Evolutionary conservation across 2,329 filamentous ascomycete species (phyloP).

Genomic region (Fusarium napiforme): DNA sequence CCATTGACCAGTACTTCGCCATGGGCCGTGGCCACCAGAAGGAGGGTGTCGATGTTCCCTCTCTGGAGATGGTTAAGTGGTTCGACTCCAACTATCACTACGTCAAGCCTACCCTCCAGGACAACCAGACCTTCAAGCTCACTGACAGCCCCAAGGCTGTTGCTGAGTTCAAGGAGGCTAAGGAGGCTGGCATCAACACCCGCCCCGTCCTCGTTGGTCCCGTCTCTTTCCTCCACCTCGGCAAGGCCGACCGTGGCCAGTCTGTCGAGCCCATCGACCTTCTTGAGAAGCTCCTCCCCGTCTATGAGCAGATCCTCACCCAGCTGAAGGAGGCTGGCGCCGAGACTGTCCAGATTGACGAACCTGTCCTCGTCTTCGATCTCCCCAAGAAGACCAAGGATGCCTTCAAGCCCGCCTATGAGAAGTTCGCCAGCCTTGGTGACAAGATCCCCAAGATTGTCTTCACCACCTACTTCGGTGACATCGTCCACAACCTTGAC

Average conservation of each 20-base stretch:
- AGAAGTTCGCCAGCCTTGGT: conserved; percentile 83
- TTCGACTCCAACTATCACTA: conserved; percentile 99
- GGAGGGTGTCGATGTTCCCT: conserved; percentile 90
- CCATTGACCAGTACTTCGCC: conserved; percentile 97
- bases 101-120: conserved; percentile 97
- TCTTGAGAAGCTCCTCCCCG: conserved; percentile 89
- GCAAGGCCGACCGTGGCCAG: conserved; percentile 97
- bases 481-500: conserved; percentile 99
- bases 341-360: conserved; percentile 97
- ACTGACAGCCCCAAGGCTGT: conserved; percentile 90
- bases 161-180: conserved; percentile 93
- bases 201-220: conserved; percentile 95
- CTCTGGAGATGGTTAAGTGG: conserved; percentile 99
- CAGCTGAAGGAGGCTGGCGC: conserved; percentile 97
- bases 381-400: conserved; percentile 89
- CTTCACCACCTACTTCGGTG: conserved; percentile 98
- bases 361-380: conserved; percentile 96
- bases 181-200: conserved; percentile 93
- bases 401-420: conserved; percentile 97
- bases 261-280: conserved; percentile 92
- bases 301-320: conserved; percentile 92
- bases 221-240: conserved; percentile 96
- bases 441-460: conserved; percentile 86
- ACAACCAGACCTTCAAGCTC: conserved; percentile 97
- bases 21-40: conserved; percentile 99